Evolutionary conservation across 169 alveolate species (phyloP).

Genomic region (Cryptosporidium ubiquitum): DNA sequence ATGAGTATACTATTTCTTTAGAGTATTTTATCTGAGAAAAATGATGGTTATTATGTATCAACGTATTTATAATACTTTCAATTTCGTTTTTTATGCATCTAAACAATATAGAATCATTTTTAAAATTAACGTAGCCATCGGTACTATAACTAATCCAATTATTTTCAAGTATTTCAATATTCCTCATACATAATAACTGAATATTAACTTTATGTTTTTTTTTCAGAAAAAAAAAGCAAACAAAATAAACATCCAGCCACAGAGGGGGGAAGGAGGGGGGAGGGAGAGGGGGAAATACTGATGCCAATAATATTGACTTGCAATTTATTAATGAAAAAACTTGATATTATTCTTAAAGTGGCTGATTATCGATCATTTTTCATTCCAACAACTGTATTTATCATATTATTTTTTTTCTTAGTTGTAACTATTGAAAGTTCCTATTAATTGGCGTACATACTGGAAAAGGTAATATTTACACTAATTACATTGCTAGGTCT

Average conservation of each 20-base stretch:
- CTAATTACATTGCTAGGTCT: background rate
- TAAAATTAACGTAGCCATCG: background rate
- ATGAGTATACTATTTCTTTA: slow-evolving; percentile 12
- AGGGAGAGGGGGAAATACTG: background rate
- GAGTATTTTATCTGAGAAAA: slow-evolving; percentile 2
- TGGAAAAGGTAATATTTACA: no score
- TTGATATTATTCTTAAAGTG: background rate
- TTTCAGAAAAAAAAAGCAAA: background rate
- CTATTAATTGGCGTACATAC: background rate
- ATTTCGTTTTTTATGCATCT: slow-evolving; percentile 49
- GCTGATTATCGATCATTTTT: background rate
- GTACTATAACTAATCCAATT: background rate
- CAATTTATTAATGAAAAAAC: background rate
- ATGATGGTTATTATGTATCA: slow-evolving; percentile 5
- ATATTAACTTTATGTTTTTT: background rate
- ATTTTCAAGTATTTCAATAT: slow-evolving; percentile 6
- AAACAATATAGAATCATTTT: background rate
- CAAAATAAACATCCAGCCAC: background rate
- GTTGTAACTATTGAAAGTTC: background rate
- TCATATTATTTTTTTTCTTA: no score
- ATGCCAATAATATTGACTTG: background rate
- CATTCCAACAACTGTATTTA: no score
- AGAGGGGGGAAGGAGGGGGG: no score
- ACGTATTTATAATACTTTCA: slow-evolving; percentile 5
- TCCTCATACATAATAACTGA: slow-evolving; percentile 61